Evolutionary conservation across 352 stramenopile species (phyloP).

Genomic region (Globisporangium cystogenes): DNA sequence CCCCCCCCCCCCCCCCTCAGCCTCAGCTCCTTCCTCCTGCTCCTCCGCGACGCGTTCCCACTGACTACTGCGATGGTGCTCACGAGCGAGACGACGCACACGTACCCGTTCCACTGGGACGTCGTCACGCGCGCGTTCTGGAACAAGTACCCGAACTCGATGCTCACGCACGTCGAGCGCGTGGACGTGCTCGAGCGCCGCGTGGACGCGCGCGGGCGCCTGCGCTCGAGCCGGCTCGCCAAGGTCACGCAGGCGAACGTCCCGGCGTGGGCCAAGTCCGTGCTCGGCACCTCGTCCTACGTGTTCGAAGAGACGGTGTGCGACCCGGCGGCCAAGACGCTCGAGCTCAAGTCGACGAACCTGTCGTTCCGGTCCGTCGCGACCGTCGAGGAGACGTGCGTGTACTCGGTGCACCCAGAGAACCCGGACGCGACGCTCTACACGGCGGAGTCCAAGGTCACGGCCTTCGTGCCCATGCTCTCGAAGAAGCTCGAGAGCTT

Average conservation of each 20-base stretch:
- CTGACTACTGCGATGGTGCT: conserved; percentile 79
- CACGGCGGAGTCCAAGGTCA: conserved; percentile 68
- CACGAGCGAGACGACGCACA: conserved; percentile 65
- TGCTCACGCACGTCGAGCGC: conserved; percentile 73
- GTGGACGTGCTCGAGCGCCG: conserved; percentile 75
- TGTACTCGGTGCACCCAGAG: conserved; percentile 70
- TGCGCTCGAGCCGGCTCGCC: conserved; percentile 61
- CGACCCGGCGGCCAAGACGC: conserved; percentile 50
- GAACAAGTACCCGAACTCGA: conserved; percentile 87
- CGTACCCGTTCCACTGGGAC: conserved; percentile 80
- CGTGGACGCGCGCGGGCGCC: conserved; percentile 57
- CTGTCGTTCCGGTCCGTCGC: conserved; percentile 70
- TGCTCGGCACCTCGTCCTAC: conserved; percentile 64
- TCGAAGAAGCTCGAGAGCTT: conserved; percentile 81
- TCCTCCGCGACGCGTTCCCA: too few species aligned
- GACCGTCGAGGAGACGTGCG: conserved; percentile 78
- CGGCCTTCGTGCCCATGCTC: conserved; percentile 77
- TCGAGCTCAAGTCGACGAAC: conserved; percentile 82
- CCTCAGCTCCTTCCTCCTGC: too few species aligned
- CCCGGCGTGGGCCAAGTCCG: conserved; percentile 63
- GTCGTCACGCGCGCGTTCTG: conserved; percentile 84
- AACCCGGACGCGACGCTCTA: conserved; percentile 57
- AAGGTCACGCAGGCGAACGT: conserved; percentile 78
- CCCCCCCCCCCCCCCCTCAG: too few species aligned
- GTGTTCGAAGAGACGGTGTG: conserved; percentile 81